Evolutionary conservation across 1,284 basidiomycete species (phyloP).

Genomic region (Kwoniella shivajii): DNA sequence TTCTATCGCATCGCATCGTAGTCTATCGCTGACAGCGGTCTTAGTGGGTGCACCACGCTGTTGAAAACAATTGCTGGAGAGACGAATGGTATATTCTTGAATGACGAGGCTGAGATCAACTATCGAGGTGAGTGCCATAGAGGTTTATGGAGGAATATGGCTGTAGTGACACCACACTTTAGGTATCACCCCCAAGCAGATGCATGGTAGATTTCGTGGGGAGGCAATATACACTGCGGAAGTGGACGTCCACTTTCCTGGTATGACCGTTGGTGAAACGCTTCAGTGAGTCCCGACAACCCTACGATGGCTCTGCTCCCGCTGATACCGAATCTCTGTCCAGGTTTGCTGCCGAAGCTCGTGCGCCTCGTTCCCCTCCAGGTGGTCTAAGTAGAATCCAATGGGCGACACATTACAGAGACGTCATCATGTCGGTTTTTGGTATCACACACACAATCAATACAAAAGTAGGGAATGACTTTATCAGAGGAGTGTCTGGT

Average conservation of each 20-base stretch:
- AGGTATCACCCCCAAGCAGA: constrained; percentile 52
- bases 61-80: constrained; percentile 62
- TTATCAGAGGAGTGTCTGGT: constrained; percentile 58
- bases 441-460: constrained; percentile 59
- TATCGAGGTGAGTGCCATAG: constrained; percentile 45
- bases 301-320: neutral
- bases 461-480: constrained; percentile 56
- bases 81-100: constrained; percentile 57
- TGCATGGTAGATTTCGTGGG: constrained; percentile 51
- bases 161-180: neutral
- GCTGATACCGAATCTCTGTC: constrained; percentile 32
- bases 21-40: constrained; percentile 1
- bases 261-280: constrained; percentile 58
- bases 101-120: constrained; percentile 51
- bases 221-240: constrained; percentile 57
- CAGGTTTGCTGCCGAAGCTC: constrained; percentile 45
- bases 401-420: constrained; percentile 55
- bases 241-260: constrained; percentile 60
- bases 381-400: constrained; percentile 49
- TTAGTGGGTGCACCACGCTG: constrained; percentile 63
- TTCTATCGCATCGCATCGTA: neutral
- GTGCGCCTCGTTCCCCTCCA: constrained; percentile 52
- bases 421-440: constrained; percentile 58
- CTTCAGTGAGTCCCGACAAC: constrained; percentile 46
- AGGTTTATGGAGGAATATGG: neutral